Base-by-base conservation (phyloP, 1,284 basidiomycete genomes). In the Lignosus rhinocerotis region DNA sequence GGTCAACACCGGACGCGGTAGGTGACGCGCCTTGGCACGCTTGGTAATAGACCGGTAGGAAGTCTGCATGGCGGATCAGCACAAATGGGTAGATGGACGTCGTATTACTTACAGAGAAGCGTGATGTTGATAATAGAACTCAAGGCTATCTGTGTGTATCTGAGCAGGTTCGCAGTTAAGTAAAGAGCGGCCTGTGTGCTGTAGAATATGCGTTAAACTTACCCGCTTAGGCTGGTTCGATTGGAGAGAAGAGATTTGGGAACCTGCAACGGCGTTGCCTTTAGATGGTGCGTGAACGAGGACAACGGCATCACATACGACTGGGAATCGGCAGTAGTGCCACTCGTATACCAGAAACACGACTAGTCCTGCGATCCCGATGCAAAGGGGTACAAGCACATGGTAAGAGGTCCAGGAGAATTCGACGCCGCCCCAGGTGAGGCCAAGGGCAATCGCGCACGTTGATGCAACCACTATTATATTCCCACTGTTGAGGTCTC, bases 1-100 rank as follows among this genome's bases (percentile, higher is more conserved):
- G 61, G 14, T 77, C 69, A 16, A 83, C 70, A 1, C 78, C 79
- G 8, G 79, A 78, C 0, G 65, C 64, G n/a, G 76, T 70, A 1
- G 81, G 76, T 1, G 73, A 74, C 6, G 76, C 73, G 12, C 71
- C 74, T 47, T 76, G 75, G 56, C 77, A 76, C 6, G 75, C 77
- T 67, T 83, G 81, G 65, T 77, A 82, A 66, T 79, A 83, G 0
- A 75, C 74, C 2, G 75, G 72, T 34, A 60, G 44, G 34, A 51
- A 63, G 48, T 60, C 62, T 62, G 38, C 6, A n/a, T n/a, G 21
- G 25, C 17, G 46, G 30, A 6, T 10, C 17, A n/a, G n/a, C n/a
- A n/a, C n/a, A n/a, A n/a, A n/a, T n/a, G n/a, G n/a, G n/a, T n/a
- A 17, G 3, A 42, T 12, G 16, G 16, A 19, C 9, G 8, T 17